Evolutionary conservation across 148 eudicot genomes (phyloP).

Genomic region (Fallopia convolvulus): DNA sequence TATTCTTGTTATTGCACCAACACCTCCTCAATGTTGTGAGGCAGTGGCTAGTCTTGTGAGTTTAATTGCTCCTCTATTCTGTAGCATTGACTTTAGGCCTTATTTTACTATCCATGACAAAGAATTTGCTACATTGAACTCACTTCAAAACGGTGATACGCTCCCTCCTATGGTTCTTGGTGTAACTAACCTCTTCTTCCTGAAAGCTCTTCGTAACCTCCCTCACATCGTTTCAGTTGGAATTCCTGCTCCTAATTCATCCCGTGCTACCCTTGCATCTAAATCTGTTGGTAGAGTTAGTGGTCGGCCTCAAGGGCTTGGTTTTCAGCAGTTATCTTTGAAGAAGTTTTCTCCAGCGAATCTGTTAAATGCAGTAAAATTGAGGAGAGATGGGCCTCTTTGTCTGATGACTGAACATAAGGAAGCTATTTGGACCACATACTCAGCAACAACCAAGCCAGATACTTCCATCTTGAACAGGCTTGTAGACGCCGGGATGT

Average conservation of each 20-base stretch:
- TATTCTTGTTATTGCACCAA: conserved; percentile 85
- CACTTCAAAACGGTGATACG: conserved; percentile 53
- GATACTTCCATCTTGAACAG: conserved; percentile 93
- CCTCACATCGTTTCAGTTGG: conserved; percentile 91
- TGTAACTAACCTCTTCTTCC: conserved; percentile 85
- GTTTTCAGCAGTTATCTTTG: conserved; percentile 49
- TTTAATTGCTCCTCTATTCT: conserved; percentile 81
- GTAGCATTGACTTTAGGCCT: conserved; percentile 91
- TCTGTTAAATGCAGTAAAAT: conserved; percentile 75
- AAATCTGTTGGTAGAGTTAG: conserved; percentile 37
- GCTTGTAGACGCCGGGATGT: conserved; percentile 90
- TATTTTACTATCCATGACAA: conserved; percentile 96
- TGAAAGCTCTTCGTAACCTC: conserved; percentile 75
- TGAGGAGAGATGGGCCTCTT: conserved; percentile 93
- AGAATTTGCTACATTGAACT: conserved; percentile 64
- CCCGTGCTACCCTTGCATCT: conserved; percentile 36
- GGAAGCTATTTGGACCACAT: conserved; percentile 88
- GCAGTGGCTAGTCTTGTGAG: conserved; percentile 95
- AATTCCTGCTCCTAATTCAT: conserved; percentile 56
- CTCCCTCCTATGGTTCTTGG: conserved; percentile 92
- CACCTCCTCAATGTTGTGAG: conserved; percentile 94
- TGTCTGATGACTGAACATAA: conserved; percentile 93
- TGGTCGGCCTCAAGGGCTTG: conserved; percentile 48
- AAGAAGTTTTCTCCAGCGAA: conserved; percentile 76
- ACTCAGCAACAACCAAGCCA: conserved; percentile 72